Conservation (phyloP, 106 monocot species). For the Hemerocallis citrina region DNA sequence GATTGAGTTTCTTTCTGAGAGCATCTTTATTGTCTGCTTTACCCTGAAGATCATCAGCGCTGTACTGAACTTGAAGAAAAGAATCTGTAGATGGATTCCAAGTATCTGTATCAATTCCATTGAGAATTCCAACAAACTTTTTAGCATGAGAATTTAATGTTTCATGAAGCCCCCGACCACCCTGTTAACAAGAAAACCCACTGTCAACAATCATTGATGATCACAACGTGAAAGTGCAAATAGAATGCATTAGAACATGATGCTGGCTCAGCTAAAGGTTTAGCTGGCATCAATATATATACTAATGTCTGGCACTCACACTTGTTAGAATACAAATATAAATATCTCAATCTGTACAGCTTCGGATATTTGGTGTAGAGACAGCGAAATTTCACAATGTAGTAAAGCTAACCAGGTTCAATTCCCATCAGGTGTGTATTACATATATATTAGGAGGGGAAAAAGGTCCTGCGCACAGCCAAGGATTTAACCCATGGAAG, state of each 20-base stretch:
- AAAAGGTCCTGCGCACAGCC: no score
- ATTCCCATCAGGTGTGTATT: no score
- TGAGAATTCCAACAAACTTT: constrained; percentile 82
- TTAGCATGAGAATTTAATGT: constrained; percentile 56
- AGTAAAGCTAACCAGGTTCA: no score
- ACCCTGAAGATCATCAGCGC: constrained; percentile 63
- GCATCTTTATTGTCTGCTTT: constrained; percentile 68
- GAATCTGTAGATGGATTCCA: constrained; percentile 86
- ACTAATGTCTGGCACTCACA: not conserved
- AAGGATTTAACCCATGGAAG: no score
- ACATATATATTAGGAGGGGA: no score
- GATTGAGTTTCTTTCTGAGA: constrained; percentile 45
- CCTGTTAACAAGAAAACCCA: constrained; percentile 26
- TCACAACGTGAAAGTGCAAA: not conserved
- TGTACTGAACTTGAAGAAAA: constrained; percentile 59
- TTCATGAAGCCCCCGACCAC: constrained; percentile 74
- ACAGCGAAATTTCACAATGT: no score
- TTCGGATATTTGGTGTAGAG: no score
- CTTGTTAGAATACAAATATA: no score
- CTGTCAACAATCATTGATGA: not conserved
- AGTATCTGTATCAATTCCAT: constrained; percentile 81
- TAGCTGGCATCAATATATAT: not conserved
- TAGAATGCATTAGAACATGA: not conserved
- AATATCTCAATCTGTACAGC: no score
- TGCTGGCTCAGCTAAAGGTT: not conserved